Percentiles rank a stretch among this genome's conserved stretches.
Conservation (phyloP, 2,329 filamentous ascomycete genomes). For the Aureobasidium sp. region DNA sequence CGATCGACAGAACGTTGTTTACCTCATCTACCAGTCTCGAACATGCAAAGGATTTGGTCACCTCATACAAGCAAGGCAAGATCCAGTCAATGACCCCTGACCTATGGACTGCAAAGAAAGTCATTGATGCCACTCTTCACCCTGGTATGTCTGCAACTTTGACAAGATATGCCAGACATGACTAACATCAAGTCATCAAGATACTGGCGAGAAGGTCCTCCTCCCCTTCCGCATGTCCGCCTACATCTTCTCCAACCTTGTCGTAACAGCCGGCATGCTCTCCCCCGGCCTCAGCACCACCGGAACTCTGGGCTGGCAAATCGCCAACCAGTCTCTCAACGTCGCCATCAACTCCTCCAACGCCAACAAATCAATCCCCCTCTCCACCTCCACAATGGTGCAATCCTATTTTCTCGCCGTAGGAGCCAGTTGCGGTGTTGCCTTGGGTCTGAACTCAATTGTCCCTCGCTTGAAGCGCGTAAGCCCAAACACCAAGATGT, state of each 20-base stretch:
- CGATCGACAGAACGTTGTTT: constrained; percentile 63
- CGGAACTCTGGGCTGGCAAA: constrained; percentile 88
- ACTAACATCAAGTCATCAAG: constrained; percentile 35
- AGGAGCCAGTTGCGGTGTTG: constrained; percentile 85
- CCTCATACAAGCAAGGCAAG: constrained; percentile 79
- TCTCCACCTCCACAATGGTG: constrained; percentile 69
- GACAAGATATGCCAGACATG: fast-evolving
- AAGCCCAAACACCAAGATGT: constrained; percentile 62
- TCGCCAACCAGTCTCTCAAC: constrained; percentile 94
- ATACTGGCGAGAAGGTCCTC: constrained; percentile 86
- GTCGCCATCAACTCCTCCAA: constrained; percentile 97
- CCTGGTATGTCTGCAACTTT: constrained; percentile 54
- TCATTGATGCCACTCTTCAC: constrained; percentile 92
- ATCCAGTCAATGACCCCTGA: constrained; percentile 75
- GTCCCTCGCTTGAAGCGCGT: constrained; percentile 76
- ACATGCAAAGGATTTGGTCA: constrained; percentile 71
- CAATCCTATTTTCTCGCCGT: constrained; percentile 91
- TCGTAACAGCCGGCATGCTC: constrained; percentile 95
- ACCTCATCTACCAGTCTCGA: constrained; percentile 72
- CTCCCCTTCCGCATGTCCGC: constrained; percentile 96
- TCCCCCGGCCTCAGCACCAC: constrained; percentile 76
- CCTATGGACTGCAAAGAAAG: constrained; percentile 92
- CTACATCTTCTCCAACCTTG: constrained; percentile 85
- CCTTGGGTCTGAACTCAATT: constrained; percentile 80
- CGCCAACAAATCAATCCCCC: constrained; percentile 91